Evolutionary conservation across 192 early-diverging fungal genomes (phyloP).

Genomic region (Mortierella hygrophila): DNA sequence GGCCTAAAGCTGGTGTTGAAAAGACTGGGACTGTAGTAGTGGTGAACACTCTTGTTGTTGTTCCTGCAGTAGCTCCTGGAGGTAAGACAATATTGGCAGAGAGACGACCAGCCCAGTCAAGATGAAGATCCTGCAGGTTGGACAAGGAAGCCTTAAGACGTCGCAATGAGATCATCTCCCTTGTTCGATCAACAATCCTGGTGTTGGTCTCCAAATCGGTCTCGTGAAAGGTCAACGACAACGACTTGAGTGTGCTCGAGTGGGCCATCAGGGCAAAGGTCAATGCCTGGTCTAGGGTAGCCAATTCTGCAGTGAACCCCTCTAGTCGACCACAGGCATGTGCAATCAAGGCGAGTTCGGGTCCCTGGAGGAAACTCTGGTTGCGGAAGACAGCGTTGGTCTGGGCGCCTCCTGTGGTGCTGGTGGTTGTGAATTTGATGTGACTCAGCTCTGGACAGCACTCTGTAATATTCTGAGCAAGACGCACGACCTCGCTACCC

Average conservation of each 20-base stretch:
- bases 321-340: conserved; percentile 20
- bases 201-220: background rate
- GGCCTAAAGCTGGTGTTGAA: conserved; percentile 2
- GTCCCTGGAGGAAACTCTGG: conserved; percentile 24
- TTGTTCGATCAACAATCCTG: conserved; percentile 7
- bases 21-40: background rate
- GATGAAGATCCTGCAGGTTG: conserved; percentile 10
- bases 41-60: background rate
- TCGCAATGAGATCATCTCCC: conserved; percentile 27
- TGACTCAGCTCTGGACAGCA: conserved; percentile 29
- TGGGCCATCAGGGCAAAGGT: conserved; percentile 23
- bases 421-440: conserved; percentile 31
- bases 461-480: conserved; percentile 28
- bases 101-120: conserved; percentile 22
- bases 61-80: background rate
- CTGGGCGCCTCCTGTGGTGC: background rate
- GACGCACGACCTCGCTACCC: conserved; percentile 16
- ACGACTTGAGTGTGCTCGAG: background rate
- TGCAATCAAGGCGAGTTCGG: conserved; percentile 20
- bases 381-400: conserved; percentile 1
- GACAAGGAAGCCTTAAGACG: conserved; percentile 23
- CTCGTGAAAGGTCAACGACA: conserved; percentile 12
- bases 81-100: background rate
- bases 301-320: conserved; percentile 30
- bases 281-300: conserved; percentile 11